phyloP scores from a whole-genome alignment of 768 basidiomycete species.

The Russula abietina region DNA sequence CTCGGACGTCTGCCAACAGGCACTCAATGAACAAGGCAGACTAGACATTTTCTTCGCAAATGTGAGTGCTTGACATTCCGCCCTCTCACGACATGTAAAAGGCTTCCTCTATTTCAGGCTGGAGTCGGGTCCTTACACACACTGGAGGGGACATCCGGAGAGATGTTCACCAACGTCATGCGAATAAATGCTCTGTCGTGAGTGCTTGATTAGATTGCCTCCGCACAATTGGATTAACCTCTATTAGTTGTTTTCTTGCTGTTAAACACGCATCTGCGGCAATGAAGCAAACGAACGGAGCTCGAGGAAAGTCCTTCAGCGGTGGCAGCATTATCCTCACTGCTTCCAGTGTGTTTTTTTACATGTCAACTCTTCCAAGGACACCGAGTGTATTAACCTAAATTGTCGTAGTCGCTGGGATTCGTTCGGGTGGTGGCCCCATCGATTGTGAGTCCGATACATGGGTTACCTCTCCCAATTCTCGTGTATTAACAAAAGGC shows the following conservation, averaged over 20 bases:
- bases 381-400: background rate
- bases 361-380: background rate
- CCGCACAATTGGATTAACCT: constrained; percentile 1
- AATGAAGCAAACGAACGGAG: constrained; percentile 64
- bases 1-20: constrained; percentile 59
- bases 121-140: constrained; percentile 46
- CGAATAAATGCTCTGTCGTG: constrained; percentile 69
- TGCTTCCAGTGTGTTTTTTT: constrained; percentile 57
- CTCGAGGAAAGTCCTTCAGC: constrained; percentile 59
- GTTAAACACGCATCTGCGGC: constrained; percentile 80
- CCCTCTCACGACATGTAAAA: constrained; percentile 1
- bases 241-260: constrained; percentile 75
- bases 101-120: constrained; percentile 42
- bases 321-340: constrained; percentile 85
- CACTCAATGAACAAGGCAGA: constrained; percentile 73
- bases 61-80: constrained; percentile 38
- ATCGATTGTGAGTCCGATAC: constrained; percentile 58
- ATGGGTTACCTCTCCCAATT: background rate
- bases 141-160: constrained; percentile 51
- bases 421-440: constrained; percentile 76
- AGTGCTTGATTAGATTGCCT: constrained; percentile 5
- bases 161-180: constrained; percentile 70
- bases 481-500: constrained; percentile 26
- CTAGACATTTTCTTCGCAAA: constrained; percentile 96
- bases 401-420: constrained; percentile 58